Evolutionary conservation across 306 rosid genomes (phyloP).

Genomic region (Dalbergia cultrata): DNA sequence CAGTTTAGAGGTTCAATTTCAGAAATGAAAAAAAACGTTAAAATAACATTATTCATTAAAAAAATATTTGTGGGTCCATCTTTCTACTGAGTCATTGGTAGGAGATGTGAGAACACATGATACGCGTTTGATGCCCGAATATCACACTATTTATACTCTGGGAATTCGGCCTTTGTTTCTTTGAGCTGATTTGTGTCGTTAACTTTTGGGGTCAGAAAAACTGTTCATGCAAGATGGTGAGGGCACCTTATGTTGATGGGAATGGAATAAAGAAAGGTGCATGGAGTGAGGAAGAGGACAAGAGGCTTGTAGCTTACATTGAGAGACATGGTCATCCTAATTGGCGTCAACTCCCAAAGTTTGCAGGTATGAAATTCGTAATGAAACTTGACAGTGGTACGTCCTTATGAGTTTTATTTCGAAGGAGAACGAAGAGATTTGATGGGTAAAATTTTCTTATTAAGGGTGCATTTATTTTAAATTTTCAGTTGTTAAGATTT

Average conservation of each 20-base stretch:
- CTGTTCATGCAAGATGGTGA: conserved; percentile 46
- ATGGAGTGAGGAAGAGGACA: conserved; percentile 56
- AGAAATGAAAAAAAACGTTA: too few relatives aligned
- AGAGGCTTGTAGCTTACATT: conserved; percentile 38
- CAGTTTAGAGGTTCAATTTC: too few relatives aligned
- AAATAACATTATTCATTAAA: too few relatives aligned
- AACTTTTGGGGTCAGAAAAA: conserved; percentile 12
- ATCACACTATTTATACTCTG: conserved; percentile 25
- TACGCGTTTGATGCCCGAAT: conserved; percentile 42
- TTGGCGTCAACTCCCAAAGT: conserved; percentile 60
- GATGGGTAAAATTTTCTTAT: too few relatives aligned
- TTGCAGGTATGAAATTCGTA: conserved; percentile 43
- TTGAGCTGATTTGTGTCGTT: conserved; percentile 3
- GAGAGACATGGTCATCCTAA: conserved; percentile 47
- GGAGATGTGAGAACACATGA: conserved; percentile 35
- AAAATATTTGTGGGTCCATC: conserved; percentile 38
- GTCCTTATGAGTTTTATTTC: too few relatives aligned
- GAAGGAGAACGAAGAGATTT: too few relatives aligned
- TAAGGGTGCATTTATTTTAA: too few relatives aligned
- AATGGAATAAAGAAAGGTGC: conserved; percentile 54
- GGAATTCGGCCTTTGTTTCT: conserved; percentile 1
- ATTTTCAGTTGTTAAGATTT: too few relatives aligned
- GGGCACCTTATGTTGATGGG: conserved; percentile 52
- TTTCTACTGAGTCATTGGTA: conserved; percentile 4
- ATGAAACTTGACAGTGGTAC: background rate